These are phyloP conservation scores for Parachaetomium inaequale DNA, from an alignment of 495 filamentous ascomycete species.

Conservation along the genomic window DNA sequence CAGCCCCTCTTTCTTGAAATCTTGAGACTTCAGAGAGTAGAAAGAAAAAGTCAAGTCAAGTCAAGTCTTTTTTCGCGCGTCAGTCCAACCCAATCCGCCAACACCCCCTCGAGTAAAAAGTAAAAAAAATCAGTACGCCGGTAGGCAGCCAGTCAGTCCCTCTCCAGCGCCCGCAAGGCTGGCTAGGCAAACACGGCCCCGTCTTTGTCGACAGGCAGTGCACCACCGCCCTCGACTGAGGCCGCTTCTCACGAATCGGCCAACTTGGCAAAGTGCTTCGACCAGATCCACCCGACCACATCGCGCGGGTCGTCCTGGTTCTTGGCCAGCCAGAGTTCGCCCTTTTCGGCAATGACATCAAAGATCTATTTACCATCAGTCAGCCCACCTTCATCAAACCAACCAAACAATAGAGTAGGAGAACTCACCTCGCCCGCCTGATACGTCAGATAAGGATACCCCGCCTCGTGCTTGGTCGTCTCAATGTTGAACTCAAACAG, in stretches of 20 bases:
- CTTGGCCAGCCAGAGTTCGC: slow-evolving; percentile 94
- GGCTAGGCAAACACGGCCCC: too few relatives aligned
- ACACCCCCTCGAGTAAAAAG: too few relatives aligned
- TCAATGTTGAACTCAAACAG: slow-evolving; percentile 97
- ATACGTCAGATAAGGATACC: slow-evolving; percentile 94
- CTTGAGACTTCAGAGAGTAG: too few relatives aligned
- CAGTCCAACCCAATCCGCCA: too few relatives aligned
- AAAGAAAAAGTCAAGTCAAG: too few relatives aligned
- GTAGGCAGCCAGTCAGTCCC: too few relatives aligned
- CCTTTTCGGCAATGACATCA: slow-evolving; percentile 89
- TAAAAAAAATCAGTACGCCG: too few relatives aligned
- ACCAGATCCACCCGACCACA: slow-evolving; percentile 97
- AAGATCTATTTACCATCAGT: slow-evolving; percentile 54
- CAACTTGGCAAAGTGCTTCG: slow-evolving; percentile 88
- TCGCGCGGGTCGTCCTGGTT: slow-evolving; percentile 85
- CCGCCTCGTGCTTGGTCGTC: slow-evolving; percentile 83
- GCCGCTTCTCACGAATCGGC: slow-evolving; percentile 45
- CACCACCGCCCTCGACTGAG: neutral
- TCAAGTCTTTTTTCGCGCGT: too few relatives aligned
- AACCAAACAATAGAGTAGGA: neutral
- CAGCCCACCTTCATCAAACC: neutral
- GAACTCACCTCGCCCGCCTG: slow-evolving; percentile 73
- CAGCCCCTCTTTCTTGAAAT: too few relatives aligned
- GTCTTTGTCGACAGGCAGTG: too few relatives aligned
- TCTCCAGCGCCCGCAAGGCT: neutral